Percentiles rank a stretch among this genome's conserved stretches.
These are phyloP conservation scores for Casuarina equisetifolia DNA, from an alignment of 306 rosid species.

Conservation along the genomic window DNA sequence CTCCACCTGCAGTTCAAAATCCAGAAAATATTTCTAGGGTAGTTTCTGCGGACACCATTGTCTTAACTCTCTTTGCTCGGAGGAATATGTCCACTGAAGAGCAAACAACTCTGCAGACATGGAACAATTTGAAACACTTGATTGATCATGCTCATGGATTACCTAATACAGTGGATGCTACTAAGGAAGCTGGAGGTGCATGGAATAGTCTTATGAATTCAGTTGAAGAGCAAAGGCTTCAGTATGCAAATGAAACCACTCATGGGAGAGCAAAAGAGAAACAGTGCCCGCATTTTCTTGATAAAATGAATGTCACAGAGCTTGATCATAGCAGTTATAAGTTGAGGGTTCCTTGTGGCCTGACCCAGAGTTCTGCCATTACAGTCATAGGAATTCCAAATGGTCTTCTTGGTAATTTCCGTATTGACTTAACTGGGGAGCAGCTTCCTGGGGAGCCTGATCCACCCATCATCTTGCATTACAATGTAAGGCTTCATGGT, in stretches of 20 bases:
- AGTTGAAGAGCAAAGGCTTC: slow-evolving; percentile 58
- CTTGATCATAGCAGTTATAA: slow-evolving; percentile 52
- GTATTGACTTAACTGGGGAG: slow-evolving; percentile 85
- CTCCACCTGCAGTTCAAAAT: slow-evolving; percentile 65
- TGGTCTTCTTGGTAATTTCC: slow-evolving; percentile 88
- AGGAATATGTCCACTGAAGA: slow-evolving; percentile 65
- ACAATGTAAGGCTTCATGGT: slow-evolving; percentile 94
- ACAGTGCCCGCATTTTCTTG: slow-evolving; percentile 93
- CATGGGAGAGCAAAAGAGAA: slow-evolving; percentile 61
- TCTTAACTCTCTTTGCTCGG: slow-evolving; percentile 62
- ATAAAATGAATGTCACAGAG: slow-evolving; percentile 68
- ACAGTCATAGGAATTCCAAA: slow-evolving; percentile 80
- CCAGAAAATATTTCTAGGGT: slow-evolving; percentile 63
- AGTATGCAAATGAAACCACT: slow-evolving; percentile 59
- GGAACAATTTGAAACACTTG: slow-evolving; percentile 76
- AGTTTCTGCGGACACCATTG: slow-evolving; percentile 55
- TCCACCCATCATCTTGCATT: slow-evolving; percentile 89
- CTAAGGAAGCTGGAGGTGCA: slow-evolving; percentile 84
- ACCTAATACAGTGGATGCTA: slow-evolving; percentile 88
- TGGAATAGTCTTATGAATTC: slow-evolving; percentile 79
- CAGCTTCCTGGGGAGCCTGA: slow-evolving; percentile 98
- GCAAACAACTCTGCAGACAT: slow-evolving; percentile 65
- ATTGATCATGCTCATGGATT: slow-evolving; percentile 69
- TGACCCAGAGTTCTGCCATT: slow-evolving; percentile 96
- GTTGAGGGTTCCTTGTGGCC: slow-evolving; percentile 85